Conservation (phyloP, 2,329 filamentous ascomycete genomes). For the Microcyclosporella mali region DNA sequence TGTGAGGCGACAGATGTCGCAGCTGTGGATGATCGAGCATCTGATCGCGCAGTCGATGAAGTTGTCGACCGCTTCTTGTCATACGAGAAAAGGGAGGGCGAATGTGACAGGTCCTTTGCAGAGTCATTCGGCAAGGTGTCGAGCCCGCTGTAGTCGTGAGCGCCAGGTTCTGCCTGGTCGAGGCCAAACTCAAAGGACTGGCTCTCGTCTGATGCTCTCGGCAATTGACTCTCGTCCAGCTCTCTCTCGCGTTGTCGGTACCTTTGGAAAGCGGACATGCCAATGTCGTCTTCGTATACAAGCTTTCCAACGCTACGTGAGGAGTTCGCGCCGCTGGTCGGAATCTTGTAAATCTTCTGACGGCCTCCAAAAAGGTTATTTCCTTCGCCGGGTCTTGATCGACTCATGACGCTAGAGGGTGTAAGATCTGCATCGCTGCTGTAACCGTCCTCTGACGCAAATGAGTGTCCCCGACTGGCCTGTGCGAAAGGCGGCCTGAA, state of each 20-base stretch:
- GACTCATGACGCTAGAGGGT: constrained; percentile 70
- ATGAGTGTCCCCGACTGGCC: constrained; percentile 56
- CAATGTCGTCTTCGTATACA: constrained; percentile 82
- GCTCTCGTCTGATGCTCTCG: constrained; percentile 23
- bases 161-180: constrained; percentile 30
- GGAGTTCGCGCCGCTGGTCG: constrained; percentile 40
- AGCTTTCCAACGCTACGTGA: constrained; percentile 56
- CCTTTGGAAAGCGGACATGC: constrained; percentile 75
- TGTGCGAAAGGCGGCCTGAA: constrained; percentile 55
- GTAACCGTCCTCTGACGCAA: constrained; percentile 54
- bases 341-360: constrained; percentile 90
- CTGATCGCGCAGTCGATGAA: constrained; percentile 70
- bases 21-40: constrained; percentile 72
- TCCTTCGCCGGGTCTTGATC: constrained; percentile 75
- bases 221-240: constrained; percentile 37
- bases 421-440: constrained; percentile 60
- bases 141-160: constrained; percentile 39
- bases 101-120: constrained; percentile 37
- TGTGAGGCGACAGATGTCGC: constrained; percentile 86
- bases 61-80: constrained; percentile 71
- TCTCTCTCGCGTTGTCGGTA: constrained; percentile 56
- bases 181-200: constrained; percentile 31
- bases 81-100: constrained; percentile 56
- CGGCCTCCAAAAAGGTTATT: constrained; percentile 92
- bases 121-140: constrained; percentile 41